These are phyloP conservation scores for Clarireedia sp. DNA, from an alignment of 2,329 filamentous ascomycete species.

Conservation along the genomic window DNA sequence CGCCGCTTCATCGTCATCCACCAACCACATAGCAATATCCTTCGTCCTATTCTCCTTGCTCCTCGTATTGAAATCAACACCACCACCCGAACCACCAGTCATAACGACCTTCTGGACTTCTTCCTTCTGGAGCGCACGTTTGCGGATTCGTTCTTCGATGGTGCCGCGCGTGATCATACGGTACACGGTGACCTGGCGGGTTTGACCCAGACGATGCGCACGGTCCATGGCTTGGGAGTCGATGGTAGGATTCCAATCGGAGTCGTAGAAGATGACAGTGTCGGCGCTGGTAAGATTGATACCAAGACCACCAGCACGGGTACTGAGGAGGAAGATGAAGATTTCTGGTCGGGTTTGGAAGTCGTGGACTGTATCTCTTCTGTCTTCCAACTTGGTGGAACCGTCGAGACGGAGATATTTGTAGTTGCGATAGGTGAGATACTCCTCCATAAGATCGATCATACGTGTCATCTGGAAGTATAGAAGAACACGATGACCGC, in stretches of 20 bases:
- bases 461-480: slow-evolving; percentile 99
- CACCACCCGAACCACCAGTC: slow-evolving; percentile 70
- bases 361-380: slow-evolving; percentile 90
- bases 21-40: slow-evolving; percentile 98
- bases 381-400: slow-evolving; percentile 93
- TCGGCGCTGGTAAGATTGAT: slow-evolving; percentile 96
- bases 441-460: slow-evolving; percentile 99
- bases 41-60: slow-evolving; percentile 87
- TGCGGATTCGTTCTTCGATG: slow-evolving; percentile 96
- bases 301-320: slow-evolving; percentile 91
- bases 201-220: slow-evolving; percentile 94
- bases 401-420: slow-evolving; percentile 96
- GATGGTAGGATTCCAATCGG: slow-evolving; percentile 98
- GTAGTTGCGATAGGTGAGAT: slow-evolving; percentile 97
- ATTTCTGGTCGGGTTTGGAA: slow-evolving; percentile 94
- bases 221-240: slow-evolving; percentile 99
- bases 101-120: slow-evolving; percentile 98
- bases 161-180: slow-evolving; percentile 93
- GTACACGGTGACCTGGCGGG: slow-evolving; percentile 92
- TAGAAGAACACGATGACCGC: slow-evolving; percentile 83
- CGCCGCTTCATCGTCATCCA: slow-evolving; percentile 92
- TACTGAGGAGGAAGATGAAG: slow-evolving; percentile 94
- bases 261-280: slow-evolving; percentile 99
- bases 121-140: slow-evolving; percentile 94
- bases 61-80: slow-evolving; percentile 94